These are phyloP conservation scores for Triticum urartu DNA, from an alignment of 176 grass and related monocot genomes.

Conservation along the genomic window DNA sequence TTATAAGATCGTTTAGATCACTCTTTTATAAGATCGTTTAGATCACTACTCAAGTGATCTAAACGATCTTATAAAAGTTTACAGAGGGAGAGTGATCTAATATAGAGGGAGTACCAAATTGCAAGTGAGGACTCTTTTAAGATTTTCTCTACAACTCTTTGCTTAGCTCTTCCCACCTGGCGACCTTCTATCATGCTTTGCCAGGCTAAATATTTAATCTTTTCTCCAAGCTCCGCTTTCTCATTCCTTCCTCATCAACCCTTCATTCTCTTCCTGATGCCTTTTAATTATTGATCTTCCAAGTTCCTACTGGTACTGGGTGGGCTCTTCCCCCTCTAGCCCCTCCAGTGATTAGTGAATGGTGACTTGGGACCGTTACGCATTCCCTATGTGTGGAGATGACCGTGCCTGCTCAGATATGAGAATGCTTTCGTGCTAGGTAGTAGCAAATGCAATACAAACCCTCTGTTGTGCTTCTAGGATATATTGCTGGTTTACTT, in stretches of 20 bases:
- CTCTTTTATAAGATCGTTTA: too few species aligned
- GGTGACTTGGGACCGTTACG: not conserved
- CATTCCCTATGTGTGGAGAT: not conserved
- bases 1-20: too few species aligned
- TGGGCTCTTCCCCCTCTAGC: not conserved
- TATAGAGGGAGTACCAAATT: not conserved
- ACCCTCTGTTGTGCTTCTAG: too few species aligned
- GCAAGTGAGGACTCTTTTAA: not conserved
- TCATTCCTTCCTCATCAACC: not conserved
- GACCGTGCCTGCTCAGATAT: not conserved
- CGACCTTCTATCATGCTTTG: not conserved
- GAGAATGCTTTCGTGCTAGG: too few species aligned
- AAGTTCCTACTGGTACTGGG: not conserved
- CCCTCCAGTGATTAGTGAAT: too few species aligned
- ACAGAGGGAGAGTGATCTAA: too few species aligned
- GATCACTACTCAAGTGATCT: too few species aligned
- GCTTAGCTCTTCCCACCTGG: not conserved
- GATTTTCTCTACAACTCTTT: not conserved
- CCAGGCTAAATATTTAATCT: not conserved
- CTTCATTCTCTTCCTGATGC: not conserved
- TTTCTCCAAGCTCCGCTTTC: not conserved
- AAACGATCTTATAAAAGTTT: too few species aligned
- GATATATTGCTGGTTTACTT: too few species aligned
- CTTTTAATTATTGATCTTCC: not conserved
- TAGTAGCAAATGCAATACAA: too few species aligned